Conservation (phyloP, 495 filamentous ascomycete genomes). For the Beverwykella pulmonaria region DNA sequence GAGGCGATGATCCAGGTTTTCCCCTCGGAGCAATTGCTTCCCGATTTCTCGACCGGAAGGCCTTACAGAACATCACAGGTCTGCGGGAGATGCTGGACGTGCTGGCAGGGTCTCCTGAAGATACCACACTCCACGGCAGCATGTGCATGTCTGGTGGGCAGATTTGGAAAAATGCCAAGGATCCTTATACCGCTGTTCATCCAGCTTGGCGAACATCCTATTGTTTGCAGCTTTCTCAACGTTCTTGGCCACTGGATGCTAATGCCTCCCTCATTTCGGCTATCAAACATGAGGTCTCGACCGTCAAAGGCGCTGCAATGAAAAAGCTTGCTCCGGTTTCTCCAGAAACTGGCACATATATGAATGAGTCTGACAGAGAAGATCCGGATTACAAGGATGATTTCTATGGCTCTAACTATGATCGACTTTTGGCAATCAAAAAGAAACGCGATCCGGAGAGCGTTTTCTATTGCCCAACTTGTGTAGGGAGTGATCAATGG, state of each 20-base stretch:
- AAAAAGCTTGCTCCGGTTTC: not conserved
- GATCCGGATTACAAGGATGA: constrained; percentile 5
- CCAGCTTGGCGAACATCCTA: not conserved
- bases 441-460: constrained; percentile 5
- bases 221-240: not conserved
- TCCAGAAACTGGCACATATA: constrained; percentile 5
- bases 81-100: not conserved
- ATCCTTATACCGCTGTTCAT: not conserved
- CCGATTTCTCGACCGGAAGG: not conserved
- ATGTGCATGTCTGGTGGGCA: not conserved
- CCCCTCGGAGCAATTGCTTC: not conserved
- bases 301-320: not conserved
- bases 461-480: no score
- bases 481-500: no score
- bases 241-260: not conserved
- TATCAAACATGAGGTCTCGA: not conserved
- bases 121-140: not conserved
- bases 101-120: not conserved
- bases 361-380: constrained; percentile 16
- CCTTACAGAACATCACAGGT: not conserved
- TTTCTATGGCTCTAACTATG: constrained; percentile 11
- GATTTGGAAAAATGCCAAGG: not conserved
- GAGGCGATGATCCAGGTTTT: not conserved
- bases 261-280: not conserved
- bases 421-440: constrained; percentile 7